Base-by-base conservation (phyloP, 345 rosid species). In the Salix udensis region DNA sequence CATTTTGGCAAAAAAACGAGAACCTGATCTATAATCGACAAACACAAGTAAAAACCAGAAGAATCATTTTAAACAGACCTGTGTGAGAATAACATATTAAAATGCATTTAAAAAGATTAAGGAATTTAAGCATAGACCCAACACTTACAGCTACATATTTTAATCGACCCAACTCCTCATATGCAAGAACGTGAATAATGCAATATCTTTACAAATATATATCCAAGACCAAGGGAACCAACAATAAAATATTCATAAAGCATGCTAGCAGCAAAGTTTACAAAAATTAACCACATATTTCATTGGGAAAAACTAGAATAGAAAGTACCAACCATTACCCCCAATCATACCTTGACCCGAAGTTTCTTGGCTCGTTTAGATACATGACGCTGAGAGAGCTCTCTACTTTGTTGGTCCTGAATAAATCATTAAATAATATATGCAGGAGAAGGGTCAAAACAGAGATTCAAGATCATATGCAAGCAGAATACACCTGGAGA, bases 381-480 rank as follows among this genome's bases (percentile, higher is more conserved):
- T 76, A 96, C 82, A 85, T 96, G 97, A 36, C 87, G 90, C 71
- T 96, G 98, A 48, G 99, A 96, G 53, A 96, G 96, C 84, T 96
- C 99, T 86, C 97, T 89, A 77, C 98, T 96, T 86, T 96, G 99
- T 78, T 96, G 99, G 85, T 96, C 99, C 99, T 93, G 12, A 30
- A 67, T 36, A 34, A 36, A 37, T 16, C 12, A 67, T 34, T 36
- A 36, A 21, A 67, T 14, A 5, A 28, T 36, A 36, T 67, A 2
- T 67, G 8, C 5, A 37, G 26, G 9, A 67, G 13, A 37, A 9
- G 26, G 26, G n/a, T 30, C 40, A 34, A 67, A 19, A 67, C 24
- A 67, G 44, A 28, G 12, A 30, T 14, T 65, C 39, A 62, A 62
- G 23, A 65, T 3, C 31, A 26, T 0, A 52, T 5, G 9, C 23